Evolutionary conservation across 345 rosid genomes (phyloP), one percentile per base, ranked within the genome.

Genomic region (Angophora floribunda): DNA sequence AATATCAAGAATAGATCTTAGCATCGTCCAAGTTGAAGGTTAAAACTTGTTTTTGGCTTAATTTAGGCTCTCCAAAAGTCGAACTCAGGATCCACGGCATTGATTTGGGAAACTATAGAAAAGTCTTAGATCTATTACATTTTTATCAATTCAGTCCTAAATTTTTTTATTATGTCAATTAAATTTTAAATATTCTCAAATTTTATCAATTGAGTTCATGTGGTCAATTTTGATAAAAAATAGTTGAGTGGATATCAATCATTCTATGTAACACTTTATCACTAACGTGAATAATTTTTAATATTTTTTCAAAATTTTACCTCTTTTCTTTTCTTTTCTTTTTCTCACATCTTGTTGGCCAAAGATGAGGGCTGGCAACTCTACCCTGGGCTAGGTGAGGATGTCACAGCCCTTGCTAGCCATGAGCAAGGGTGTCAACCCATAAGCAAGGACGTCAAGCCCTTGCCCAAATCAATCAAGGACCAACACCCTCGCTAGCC

Each of bases 171-270:
- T 55, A 2, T 55, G 24, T 55, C 5, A 22, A 55, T 55, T 4
- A 0, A 55, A 4, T 55, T 0, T 8, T 22, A 9, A 55, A 55
- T 8, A 0, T 55, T 22, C 21, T 55, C 2, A 9, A 21, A 9
- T 55, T 55, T 55, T 55, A 0, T 12, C 2, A 9, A 55, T 22
- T 55, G 28, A 55, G 1, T 22, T 8, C 1, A 55, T 55, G 5
- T 21, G 8, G 2, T 55, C 61, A 55, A 36, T 36, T 36, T 36
- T 36, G 41, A 36, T 36, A 2, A 36, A 36, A 36, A 36, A 36
- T 36, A 2, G 41, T 36, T 4, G 4, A 36, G 41, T 36, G 41
- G 4, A 36, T 36, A 36, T 36, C 41, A 36, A 36, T 36, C 4
- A 4, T 36, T 36, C 41, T 36, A 36, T 36, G 41, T 36, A 4